Base-by-base conservation (phyloP, 1,139 yeast species). In the Martiniozyma asiatica region DNA sequence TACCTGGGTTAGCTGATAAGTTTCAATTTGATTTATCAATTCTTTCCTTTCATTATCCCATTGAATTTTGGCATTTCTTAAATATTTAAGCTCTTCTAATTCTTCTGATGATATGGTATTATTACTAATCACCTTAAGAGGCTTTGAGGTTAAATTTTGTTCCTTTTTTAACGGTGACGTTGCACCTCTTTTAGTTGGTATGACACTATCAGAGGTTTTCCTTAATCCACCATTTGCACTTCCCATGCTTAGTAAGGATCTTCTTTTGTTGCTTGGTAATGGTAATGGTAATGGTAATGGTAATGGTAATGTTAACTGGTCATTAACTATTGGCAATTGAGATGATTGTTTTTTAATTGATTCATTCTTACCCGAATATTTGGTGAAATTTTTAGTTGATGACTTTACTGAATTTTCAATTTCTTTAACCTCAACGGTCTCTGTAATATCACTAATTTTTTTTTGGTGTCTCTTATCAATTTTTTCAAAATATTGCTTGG, bases 401-500 rank as follows among this genome's bases (percentile, higher is more conserved):
- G 24, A n/a, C 13, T 10, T 14, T 19, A 8, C 12, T n/a, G 18
- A 6, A 4, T n/a, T 15, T 5, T n/a, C 13, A 3, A 10, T 14
- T 8, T 24, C 7, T 35, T 35, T 27, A 1, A 81, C 84, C 21
- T 63, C 62, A 0, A 74, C 84, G 3, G 57, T 52, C 33, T 71
- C 75, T 42, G 49, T 70, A 36, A 65, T 70, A 27, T 74, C 78
- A 30, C 58, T 58, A 19, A 89, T 79, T 46, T 82, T 84, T 12
- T 63, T 56, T 25, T 35, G 22, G 50, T 70, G 74, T 45, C 81
- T 68, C 29, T 78, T 87, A 45, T 87, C 97, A 25, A 87, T 61
- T 21, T 68, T 67, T 18, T 75, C 87, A 36, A 85, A 52, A 33
- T 62, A 66, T 8, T 65, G 60, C 28, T 59, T 69, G 42, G 85